Conservation (phyloP, 192 early-diverging fungal genomes). For the Linnemannia exigua region DNA sequence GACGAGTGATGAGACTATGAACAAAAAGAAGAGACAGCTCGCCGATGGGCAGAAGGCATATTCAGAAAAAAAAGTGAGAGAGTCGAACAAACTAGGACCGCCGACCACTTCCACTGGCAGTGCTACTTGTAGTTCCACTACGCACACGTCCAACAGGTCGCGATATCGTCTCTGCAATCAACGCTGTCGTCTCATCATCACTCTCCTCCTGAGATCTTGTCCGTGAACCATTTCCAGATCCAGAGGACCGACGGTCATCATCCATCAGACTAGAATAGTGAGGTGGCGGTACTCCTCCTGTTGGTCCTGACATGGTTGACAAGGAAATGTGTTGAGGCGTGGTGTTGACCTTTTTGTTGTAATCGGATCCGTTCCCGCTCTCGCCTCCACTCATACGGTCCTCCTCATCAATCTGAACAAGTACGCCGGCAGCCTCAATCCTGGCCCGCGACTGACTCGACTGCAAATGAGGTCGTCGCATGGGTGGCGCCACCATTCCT, state of each 20-base stretch:
- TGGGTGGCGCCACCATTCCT: background rate
- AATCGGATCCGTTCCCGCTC: background rate
- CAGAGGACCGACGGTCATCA: background rate
- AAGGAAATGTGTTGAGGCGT: conserved; percentile 40
- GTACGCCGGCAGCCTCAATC: background rate
- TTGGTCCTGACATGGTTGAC: conserved; percentile 29
- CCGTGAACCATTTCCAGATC: background rate
- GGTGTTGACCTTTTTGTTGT: conserved; percentile 3
- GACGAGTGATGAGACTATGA: background rate
- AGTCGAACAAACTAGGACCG: conserved; percentile 4
- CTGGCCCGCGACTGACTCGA: conserved; percentile 19
- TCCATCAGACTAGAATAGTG: conserved; percentile 55
- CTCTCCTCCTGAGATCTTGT: conserved; percentile 14
- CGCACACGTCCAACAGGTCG: conserved; percentile 32
- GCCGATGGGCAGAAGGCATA: too few species aligned
- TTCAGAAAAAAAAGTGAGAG: too few species aligned
- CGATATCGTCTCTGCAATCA: conserved; percentile 42
- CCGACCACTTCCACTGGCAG: conserved; percentile 25
- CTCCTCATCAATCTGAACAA: background rate
- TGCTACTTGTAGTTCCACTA: conserved; percentile 29
- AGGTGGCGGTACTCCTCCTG: conserved; percentile 45
- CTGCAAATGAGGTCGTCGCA: conserved; percentile 17
- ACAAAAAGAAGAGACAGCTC: background rate
- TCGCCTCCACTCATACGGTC: conserved; percentile 1
- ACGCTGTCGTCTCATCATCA: conserved; percentile 38